These are phyloP conservation scores for Colletotrichum trifolii DNA, from an alignment of 2,329 filamentous ascomycete genomes.

Conservation along the genomic window DNA sequence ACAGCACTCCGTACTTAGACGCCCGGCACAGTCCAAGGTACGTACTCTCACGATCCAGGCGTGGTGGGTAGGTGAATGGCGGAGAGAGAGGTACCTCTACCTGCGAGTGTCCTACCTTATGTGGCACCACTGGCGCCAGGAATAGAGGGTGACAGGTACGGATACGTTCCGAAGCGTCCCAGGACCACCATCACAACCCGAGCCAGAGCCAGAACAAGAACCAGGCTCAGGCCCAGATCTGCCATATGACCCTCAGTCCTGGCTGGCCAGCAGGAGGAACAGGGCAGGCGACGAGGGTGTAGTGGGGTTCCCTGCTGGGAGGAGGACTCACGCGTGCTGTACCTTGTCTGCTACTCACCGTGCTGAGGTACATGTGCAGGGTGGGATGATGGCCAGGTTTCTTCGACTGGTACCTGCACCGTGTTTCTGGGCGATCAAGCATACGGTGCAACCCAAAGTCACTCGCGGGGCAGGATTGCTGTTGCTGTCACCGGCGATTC, in stretches of 20 bases:
- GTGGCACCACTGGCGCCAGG: constrained; percentile 3
- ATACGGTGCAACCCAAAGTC: background rate
- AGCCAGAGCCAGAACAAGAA: background rate
- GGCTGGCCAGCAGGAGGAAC: background rate
- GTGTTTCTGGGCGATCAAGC: background rate
- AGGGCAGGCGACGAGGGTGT: constrained; percentile 28
- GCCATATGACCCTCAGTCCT: background rate
- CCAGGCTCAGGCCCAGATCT: background rate
- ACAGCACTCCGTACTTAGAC: too few species aligned
- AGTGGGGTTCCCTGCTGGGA: constrained; percentile 28
- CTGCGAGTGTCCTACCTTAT: background rate
- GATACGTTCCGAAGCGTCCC: constrained; percentile 1
- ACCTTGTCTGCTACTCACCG: too few species aligned
- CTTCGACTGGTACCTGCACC: background rate
- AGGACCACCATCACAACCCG: background rate
- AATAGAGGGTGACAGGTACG: constrained; percentile 6
- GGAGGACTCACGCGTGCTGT: too few species aligned
- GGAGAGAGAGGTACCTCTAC: background rate
- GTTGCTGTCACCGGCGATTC: constrained; percentile 2
- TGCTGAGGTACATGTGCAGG: background rate
- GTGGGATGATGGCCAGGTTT: constrained; percentile 31
- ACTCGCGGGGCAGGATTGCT: constrained; percentile 27
- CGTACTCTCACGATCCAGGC: too few species aligned
- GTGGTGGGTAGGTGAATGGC: background rate
- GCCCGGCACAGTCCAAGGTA: too few species aligned